Base-by-base conservation (phyloP, 2,329 filamentous ascomycete species). In the Leptographium radiaticola region DNA sequence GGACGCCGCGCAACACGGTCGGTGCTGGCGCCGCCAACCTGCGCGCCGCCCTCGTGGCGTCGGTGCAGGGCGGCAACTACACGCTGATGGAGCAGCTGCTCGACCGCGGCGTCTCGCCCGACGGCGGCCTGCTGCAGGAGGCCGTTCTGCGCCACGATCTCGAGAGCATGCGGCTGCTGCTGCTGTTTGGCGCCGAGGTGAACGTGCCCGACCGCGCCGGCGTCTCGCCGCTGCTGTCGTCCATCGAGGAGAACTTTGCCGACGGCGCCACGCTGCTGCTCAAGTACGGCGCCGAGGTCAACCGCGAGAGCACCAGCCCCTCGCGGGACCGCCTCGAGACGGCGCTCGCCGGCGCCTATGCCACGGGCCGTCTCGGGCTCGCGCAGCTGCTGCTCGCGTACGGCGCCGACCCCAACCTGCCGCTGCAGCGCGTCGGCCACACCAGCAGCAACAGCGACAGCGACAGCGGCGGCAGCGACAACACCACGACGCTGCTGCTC, bases 231-330 rank as follows among this genome's bases (percentile, higher is more conserved):
- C 69, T 83, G 2, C 69, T 70, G 51, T 73, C 66, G 16, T 73
- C 72, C 0, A 75, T 74, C 3, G 77, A 76, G 59, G 72, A 71
- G 56, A 72, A 71, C 0, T 80, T 78, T 62, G 63, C 77, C 43
- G 76, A 78, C 25, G 80, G 75, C 4, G 79, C 80, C 0, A 75
- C 75, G 34, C 67, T 77, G 51, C 72, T 86, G 6, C 71, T 83
- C 59, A 83, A 84, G 66, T 84, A 86, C 57, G 80, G 81, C 12
- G 79, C 78, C 16, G 78, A 79, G 62, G 74, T 75, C 11, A 80
- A 80, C 61, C 68, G 77, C 47, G 65, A 51, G 13, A 69, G 71
- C 1, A 68, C 71, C 1, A 74, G 77, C 0, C 64, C 71, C 0
- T 52, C 55, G 51, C 43, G 43, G 4, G 57, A 56, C 50, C 39